phyloP scores from a whole-genome alignment of 2,329 filamentous ascomycete species.

The Neurospora sp. region DNA sequence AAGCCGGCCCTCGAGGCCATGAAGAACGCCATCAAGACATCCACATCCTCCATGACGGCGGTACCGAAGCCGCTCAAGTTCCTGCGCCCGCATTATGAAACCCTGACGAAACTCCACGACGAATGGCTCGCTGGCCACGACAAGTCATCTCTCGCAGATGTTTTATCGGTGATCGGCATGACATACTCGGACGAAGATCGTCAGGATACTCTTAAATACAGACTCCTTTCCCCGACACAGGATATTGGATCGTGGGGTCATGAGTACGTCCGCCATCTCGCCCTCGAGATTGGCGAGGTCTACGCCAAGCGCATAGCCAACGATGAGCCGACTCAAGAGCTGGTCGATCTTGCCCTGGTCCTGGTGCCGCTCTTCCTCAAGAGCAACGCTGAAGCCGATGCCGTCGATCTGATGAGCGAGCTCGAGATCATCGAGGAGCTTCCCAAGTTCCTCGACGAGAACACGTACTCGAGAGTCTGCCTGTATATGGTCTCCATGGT shows the following conservation, averaged over 20 bases:
- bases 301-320: constrained; percentile 80
- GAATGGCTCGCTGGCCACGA: constrained; percentile 76
- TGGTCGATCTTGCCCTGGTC: constrained; percentile 73
- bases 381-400: constrained; percentile 96
- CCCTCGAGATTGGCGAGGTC: constrained; percentile 90
- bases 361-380: constrained; percentile 92
- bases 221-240: constrained; percentile 77
- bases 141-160: constrained; percentile 87
- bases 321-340: constrained; percentile 74
- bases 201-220: constrained; percentile 92
- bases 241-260: constrained; percentile 97
- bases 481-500: constrained; percentile 99
- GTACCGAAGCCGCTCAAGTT: constrained; percentile 98
- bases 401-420: constrained; percentile 93
- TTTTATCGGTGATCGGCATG: constrained; percentile 96
- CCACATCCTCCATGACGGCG: constrained; percentile 97
- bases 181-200: constrained; percentile 95
- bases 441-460: constrained; percentile 79
- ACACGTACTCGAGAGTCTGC: constrained; percentile 88
- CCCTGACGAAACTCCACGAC: constrained; percentile 78
- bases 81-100: constrained; percentile 90
- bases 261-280: constrained; percentile 93
- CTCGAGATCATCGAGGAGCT: constrained; percentile 94
- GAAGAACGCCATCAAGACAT: constrained; percentile 98
- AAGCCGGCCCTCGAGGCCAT: constrained; percentile 89